Evolutionary conservation across 768 basidiomycete species (phyloP).

Genomic region (Mycena haematopus): DNA sequence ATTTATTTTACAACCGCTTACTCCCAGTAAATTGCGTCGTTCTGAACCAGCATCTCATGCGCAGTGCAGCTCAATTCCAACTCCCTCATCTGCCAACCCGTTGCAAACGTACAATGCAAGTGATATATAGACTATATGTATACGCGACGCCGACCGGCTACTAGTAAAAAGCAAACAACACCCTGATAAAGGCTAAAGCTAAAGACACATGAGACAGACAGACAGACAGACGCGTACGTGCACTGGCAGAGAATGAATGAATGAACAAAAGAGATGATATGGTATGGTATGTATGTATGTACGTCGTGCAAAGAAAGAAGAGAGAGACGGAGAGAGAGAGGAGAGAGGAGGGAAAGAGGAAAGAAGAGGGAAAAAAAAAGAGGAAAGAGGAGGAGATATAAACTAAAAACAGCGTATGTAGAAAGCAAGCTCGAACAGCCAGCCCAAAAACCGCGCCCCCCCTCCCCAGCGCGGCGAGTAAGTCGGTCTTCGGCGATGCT

Average conservation of each 20-base stretch:
- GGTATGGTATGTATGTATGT: slow-evolving; percentile 9
- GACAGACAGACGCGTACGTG: slow-evolving; percentile 11
- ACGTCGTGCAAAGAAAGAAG: slow-evolving; percentile 7
- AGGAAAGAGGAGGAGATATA: background rate
- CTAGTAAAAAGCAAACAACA: slow-evolving; percentile 16
- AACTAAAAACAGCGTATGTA: slow-evolving; percentile 13
- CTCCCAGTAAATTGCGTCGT: too few relatives aligned
- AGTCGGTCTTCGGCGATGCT: too few relatives aligned
- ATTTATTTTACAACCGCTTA: too few relatives aligned
- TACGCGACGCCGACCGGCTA: slow-evolving; percentile 6
- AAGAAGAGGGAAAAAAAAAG: background rate
- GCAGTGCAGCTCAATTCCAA: too few relatives aligned
- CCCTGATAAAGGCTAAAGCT: too few relatives aligned
- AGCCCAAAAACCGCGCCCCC: slow-evolving; percentile 20
- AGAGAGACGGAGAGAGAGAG: background rate
- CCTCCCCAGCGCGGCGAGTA: background rate
- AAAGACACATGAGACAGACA: slow-evolving; percentile 15
- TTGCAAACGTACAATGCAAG: slow-evolving; percentile 12
- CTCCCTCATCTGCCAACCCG: too few relatives aligned
- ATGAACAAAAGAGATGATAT: too few relatives aligned
- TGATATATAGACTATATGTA: slow-evolving; percentile 20
- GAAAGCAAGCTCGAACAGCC: too few relatives aligned
- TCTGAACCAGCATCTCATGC: too few relatives aligned
- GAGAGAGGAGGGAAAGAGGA: background rate
- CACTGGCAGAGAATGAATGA: too few relatives aligned